Evolutionary conservation across 352 stramenopile genomes (phyloP).

Genomic region (Plasmopara muralis): DNA sequence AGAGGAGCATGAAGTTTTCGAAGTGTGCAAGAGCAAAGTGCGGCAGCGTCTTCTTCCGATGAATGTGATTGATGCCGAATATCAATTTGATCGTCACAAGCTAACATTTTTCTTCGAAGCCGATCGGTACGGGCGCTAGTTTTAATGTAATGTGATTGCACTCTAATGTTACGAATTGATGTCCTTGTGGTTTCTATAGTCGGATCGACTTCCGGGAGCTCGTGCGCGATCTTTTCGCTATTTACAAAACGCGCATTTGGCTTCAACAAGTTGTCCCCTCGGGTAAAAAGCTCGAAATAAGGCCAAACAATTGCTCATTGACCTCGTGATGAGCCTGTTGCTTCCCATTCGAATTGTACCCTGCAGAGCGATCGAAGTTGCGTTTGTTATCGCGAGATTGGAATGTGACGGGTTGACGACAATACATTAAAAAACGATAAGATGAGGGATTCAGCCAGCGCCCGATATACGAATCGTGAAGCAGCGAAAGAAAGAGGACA

Average conservation of each 20-base stretch:
- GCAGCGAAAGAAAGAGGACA: conserved; percentile 15
- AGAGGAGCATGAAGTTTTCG: conserved; percentile 94
- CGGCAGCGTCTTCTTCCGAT: conserved; percentile 92
- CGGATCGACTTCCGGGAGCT: conserved; percentile 98
- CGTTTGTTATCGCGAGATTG: conserved; percentile 13
- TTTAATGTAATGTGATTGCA: no score
- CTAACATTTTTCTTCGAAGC: conserved; percentile 98
- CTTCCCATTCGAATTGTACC: neutral
- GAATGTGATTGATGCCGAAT: conserved; percentile 97
- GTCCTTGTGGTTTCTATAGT: conserved; percentile 18
- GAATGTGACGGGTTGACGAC: neutral
- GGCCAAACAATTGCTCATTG: conserved; percentile 18
- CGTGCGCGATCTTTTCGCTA: conserved; percentile 96
- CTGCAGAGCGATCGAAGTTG: conserved; percentile 6
- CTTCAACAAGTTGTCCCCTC: conserved; percentile 91
- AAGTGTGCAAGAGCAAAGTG: conserved; percentile 95
- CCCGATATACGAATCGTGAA: no score
- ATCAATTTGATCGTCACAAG: conserved; percentile 98
- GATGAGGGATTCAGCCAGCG: conserved; percentile 3
- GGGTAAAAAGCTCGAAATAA: conserved; percentile 57
- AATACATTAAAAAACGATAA: neutral
- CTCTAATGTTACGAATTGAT: no score
- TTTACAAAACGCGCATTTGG: conserved; percentile 99
- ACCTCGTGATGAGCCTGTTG: neutral
- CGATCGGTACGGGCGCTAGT: conserved; percentile 58